phyloP scores from a whole-genome alignment of 345 rosid species.

The Eucalyptus leucophloia region DNA sequence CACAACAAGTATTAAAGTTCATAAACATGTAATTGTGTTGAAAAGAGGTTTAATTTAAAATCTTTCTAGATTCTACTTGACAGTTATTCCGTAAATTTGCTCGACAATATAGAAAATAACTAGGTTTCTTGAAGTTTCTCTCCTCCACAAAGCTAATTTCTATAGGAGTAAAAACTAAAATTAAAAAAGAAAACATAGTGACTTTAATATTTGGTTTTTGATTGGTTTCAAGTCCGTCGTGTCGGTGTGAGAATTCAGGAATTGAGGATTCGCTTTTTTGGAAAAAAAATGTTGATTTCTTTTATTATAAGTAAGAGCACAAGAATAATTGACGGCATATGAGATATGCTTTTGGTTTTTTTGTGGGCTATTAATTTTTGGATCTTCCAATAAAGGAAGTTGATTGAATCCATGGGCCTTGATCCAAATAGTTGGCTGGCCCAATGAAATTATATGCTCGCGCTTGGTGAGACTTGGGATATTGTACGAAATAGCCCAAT shows the following conservation, averaged over 20 bases:
- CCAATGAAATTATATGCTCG: background rate
- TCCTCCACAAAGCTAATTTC: background rate
- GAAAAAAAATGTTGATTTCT: background rate
- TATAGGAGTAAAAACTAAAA: background rate
- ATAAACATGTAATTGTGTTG: background rate
- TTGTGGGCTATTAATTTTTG: background rate
- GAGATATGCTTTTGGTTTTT: background rate
- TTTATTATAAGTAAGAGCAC: background rate
- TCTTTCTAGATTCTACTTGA: background rate
- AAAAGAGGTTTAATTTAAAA: background rate
- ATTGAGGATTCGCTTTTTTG: background rate
- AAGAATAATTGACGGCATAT: background rate
- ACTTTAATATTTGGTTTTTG: background rate
- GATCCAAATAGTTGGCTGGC: background rate
- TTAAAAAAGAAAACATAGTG: background rate
- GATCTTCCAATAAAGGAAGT: background rate
- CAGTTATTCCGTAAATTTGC: background rate
- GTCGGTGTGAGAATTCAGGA: background rate
- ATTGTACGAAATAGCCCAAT: background rate
- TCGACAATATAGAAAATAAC: rapidly evolving
- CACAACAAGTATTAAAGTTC: background rate
- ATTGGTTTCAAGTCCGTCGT: background rate
- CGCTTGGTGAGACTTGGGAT: background rate
- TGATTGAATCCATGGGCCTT: background rate
- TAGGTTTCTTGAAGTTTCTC: background rate